These are phyloP conservation scores for Simmondsia chinensis DNA, from an alignment of 148 eudicot species.

Conservation along the genomic window DNA sequence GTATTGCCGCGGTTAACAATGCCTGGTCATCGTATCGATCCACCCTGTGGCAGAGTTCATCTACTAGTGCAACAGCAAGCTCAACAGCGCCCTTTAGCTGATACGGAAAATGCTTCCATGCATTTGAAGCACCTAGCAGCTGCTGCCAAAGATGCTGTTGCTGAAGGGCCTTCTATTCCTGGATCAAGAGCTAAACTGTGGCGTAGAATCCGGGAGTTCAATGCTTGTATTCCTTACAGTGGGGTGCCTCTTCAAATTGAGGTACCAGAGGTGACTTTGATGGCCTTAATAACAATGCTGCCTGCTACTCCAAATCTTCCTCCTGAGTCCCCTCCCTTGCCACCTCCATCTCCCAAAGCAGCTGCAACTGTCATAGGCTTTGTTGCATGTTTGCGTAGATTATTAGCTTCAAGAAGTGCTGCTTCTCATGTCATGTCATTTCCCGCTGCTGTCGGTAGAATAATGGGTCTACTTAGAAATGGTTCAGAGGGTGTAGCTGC, in stretches of 20 bases:
- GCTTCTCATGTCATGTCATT: constrained; percentile 95
- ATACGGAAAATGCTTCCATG: constrained; percentile 64
- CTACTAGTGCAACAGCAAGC: constrained; percentile 29
- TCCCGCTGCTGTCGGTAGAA: constrained; percentile 98
- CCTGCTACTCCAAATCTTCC: constrained; percentile 92
- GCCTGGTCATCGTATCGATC: constrained; percentile 99
- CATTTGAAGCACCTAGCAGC: constrained; percentile 91
- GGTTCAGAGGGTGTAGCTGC: constrained; percentile 94
- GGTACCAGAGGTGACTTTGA: constrained; percentile 95
- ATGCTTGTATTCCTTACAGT: constrained; percentile 81
- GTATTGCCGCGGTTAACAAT: constrained; percentile 84
- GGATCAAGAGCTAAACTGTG: constrained; percentile 97
- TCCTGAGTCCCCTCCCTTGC: constrained; percentile 89
- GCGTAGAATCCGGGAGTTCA: constrained; percentile 97
- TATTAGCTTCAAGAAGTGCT: constrained; percentile 84
- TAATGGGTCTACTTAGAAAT: constrained; percentile 95
- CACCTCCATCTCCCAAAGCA: constrained; percentile 98
- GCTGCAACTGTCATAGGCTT: constrained; percentile 96
- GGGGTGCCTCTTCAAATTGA: constrained; percentile 82
- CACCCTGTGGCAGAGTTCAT: constrained; percentile 88
- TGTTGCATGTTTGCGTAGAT: constrained; percentile 74
- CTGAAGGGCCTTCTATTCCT: constrained; percentile 95
- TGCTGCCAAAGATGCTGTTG: constrained; percentile 95
- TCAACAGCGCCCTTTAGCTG: constrained; percentile 37
- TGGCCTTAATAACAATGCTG: constrained; percentile 95